These are phyloP conservation scores for Dichomitus squalens DNA, from an alignment of 1,284 basidiomycete species.

Conservation along the genomic window DNA sequence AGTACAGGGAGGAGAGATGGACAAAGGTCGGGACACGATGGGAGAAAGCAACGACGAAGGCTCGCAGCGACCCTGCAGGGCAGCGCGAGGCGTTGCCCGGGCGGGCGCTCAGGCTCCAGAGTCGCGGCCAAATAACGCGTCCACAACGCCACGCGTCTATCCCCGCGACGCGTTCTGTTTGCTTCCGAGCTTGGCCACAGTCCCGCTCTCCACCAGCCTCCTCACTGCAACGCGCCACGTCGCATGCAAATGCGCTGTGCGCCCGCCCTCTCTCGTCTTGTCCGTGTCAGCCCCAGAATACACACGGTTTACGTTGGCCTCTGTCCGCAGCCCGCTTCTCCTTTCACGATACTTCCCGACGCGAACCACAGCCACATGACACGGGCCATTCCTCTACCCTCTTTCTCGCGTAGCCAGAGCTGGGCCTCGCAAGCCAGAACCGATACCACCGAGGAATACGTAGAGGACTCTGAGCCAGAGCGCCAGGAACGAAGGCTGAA, in stretches of 20 bases:
- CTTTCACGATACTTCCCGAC: not conserved
- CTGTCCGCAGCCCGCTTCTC: conserved; percentile 4
- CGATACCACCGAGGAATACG: conserved; percentile 39
- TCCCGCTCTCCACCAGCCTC: not conserved
- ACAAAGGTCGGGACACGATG: conserved; percentile 1
- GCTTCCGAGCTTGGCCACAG: not conserved
- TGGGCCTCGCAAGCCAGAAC: conserved; percentile 7
- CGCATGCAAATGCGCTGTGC: conserved; percentile 13
- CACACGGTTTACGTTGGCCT: not conserved
- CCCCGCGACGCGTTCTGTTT: conserved; percentile 18
- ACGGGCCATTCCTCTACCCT: not conserved
- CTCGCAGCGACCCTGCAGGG: not conserved
- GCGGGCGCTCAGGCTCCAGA: not conserved
- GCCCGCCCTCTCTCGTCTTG: not conserved
- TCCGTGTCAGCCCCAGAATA: not conserved
- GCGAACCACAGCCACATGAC: not conserved
- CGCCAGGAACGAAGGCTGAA: conserved; percentile 47
- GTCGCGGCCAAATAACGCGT: conserved; percentile 24
- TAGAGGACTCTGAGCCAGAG: conserved; percentile 73
- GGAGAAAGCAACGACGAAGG: not conserved
- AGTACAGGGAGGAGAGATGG: conserved; percentile 5
- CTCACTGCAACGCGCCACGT: not conserved
- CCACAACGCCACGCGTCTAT: conserved; percentile 18
- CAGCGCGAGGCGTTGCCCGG: conserved; percentile 11
- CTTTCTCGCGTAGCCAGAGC: conserved; percentile 15